phyloP scores from a whole-genome alignment of 768 basidiomycete species.

The Cystobasidium ongulense region DNA sequence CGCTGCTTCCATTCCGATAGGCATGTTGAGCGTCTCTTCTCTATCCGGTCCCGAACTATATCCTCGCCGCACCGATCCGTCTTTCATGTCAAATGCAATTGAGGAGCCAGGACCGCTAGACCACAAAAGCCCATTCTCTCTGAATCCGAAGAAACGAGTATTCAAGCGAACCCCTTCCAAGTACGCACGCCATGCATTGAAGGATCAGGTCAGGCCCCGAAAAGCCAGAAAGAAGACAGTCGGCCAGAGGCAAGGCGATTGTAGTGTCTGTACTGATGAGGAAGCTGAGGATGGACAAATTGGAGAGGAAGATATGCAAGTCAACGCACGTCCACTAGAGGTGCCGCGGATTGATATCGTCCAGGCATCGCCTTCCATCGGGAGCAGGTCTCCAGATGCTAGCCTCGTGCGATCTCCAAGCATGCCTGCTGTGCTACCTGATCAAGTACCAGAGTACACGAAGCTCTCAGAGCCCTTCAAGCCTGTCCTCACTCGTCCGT shows the following conservation, averaged over 20 bases:
- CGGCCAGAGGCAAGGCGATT: neutral
- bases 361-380: neutral
- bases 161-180: neutral
- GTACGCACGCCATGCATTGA: neutral
- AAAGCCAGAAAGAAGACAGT: neutral
- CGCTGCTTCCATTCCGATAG: too few species aligned
- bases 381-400: neutral
- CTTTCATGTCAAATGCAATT: neutral
- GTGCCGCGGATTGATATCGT: constrained; percentile 7
- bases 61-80: neutral
- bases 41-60: too few species aligned
- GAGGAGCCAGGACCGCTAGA: neutral
- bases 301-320: neutral
- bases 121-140: neutral
- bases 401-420: neutral
- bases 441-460: neutral
- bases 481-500: neutral
- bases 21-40: too few species aligned
- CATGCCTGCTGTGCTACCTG: neutral
- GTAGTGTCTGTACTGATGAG: neutral
- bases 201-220: neutral
- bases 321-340: neutral
- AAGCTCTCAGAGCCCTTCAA: neutral
- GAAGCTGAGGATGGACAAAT: neutral
- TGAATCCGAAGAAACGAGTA: neutral